Evolutionary conservation across 2,329 filamentous ascomycete species (phyloP).

Genomic region (Alternaria viburni): DNA sequence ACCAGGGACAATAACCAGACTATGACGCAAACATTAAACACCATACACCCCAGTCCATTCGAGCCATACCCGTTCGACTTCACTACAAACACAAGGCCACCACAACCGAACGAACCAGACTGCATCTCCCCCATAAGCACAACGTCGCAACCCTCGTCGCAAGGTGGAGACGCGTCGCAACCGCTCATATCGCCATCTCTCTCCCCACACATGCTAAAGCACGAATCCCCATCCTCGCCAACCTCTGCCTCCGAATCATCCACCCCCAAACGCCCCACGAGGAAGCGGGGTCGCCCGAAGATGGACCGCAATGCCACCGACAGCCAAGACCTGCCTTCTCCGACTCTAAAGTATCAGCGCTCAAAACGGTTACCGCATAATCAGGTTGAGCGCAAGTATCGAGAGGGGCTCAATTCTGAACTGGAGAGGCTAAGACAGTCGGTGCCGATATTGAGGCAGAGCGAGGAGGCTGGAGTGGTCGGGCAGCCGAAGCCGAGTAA

Average conservation of each 20-base stretch:
- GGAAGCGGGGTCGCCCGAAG: conserved; percentile 42
- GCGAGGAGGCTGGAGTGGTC: conserved; percentile 30
- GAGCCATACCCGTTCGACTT: conserved; percentile 23
- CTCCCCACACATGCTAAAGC: conserved; percentile 40
- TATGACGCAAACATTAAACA: conserved; percentile 24
- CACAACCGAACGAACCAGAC: conserved; percentile 19
- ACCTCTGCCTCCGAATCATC: conserved; percentile 26
- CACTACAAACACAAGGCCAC: conserved; percentile 24
- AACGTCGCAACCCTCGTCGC: conserved; percentile 41
- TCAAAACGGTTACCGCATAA: conserved; percentile 43
- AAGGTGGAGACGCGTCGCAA: conserved; percentile 38
- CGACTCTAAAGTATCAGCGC: conserved; percentile 20
- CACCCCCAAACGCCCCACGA: conserved; percentile 32
- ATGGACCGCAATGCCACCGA: conserved; percentile 31
- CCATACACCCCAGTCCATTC: conserved; percentile 29
- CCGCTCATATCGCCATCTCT: conserved; percentile 29
- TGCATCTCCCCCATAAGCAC: conserved; percentile 25
- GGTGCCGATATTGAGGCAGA: conserved; percentile 40
- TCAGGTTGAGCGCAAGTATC: conserved; percentile 41
- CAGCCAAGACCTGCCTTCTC: conserved; percentile 14
- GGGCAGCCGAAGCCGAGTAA: conserved; percentile 43
- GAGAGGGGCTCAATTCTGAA: conserved; percentile 39
- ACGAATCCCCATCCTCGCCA: conserved; percentile 34
- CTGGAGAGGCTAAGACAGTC: conserved; percentile 37
- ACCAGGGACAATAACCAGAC: conserved; percentile 15